Evolutionary conservation across 2,329 filamentous ascomycete species (phyloP), one percentile per base, ranked within the genome.

Genomic region (Curvularia sp.): DNA sequence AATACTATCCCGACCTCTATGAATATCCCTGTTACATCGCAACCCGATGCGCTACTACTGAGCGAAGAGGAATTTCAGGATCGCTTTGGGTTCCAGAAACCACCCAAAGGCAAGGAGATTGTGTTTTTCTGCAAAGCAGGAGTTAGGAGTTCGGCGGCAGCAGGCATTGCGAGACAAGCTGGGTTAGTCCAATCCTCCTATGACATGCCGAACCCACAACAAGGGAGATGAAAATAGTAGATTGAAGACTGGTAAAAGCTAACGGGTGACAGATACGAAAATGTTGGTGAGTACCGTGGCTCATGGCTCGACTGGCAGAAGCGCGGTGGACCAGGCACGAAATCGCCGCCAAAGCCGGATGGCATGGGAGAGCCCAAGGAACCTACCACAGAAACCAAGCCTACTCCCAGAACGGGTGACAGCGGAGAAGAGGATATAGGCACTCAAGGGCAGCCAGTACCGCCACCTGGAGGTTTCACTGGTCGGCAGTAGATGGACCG

Each of bases 81-180:
- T 59, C 81, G 89, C 15, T 93, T 92, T 77, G 93, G 92, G 3
- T 96, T 90, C 72, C 47, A 54, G 47, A 74, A 74, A 54, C 71
- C 71, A 12, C 67, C 67, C 13, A 51, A 50, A 18, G 57, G 58
- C 15, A 69, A 72, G 34, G 66, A 70, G 27, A 47, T 74, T 4
- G 62, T 98, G 3, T 95, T 98, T 71, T 98, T 97, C 78, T 99
- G 95, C 80, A 96, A 92, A 80, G 89, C 93, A 0, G 95, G 95
- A 2, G 91, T 98, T 63, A 83, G 95, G 73, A 92, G 91, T 67
- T 82, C 83, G 45, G 86, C 90, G 0, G 93, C 93, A 6, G 93
- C 93, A 6, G 83, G 85, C 64, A 77, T 97, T 75, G 95, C 95
- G 28, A 81, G 82, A 68, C 84, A 90, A 73, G 89, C 88, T 2